These are phyloP conservation scores for Sclerotinia sclerotiorum DNA, from an alignment of 2,329 filamentous ascomycete genomes.

Conservation along the genomic window DNA sequence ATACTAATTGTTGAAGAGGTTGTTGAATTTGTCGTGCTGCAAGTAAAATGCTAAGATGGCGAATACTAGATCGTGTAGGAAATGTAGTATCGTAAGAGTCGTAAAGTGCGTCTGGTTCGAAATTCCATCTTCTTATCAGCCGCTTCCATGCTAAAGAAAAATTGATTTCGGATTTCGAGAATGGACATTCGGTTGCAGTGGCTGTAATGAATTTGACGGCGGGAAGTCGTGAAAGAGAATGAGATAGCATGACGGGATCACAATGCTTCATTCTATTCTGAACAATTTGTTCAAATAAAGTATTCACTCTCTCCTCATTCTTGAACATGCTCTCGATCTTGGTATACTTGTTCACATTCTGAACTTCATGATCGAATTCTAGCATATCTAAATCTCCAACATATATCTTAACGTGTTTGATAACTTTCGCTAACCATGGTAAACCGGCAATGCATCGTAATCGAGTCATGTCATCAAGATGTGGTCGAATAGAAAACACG, in stretches of 20 bases:
- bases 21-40: slow-evolving; percentile 6
- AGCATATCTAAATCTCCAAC: slow-evolving; percentile 21
- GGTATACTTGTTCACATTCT: slow-evolving; percentile 14
- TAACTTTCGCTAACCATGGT: slow-evolving; percentile 18
- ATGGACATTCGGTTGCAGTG: slow-evolving; percentile 16
- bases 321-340: slow-evolving; percentile 9
- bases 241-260: slow-evolving; percentile 9
- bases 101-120: slow-evolving; percentile 11
- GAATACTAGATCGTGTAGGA: slow-evolving; percentile 12
- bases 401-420: slow-evolving; percentile 20
- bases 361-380: slow-evolving; percentile 22
- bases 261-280: slow-evolving; percentile 17
- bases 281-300: slow-evolving; percentile 2
- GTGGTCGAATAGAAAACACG: slow-evolving; percentile 13
- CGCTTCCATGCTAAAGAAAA: slow-evolving; percentile 15
- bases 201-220: slow-evolving; percentile 1
- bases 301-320: slow-evolving; percentile 3
- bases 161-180: slow-evolving; percentile 7
- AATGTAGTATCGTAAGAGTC: slow-evolving; percentile 20
- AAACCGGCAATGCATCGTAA: not conserved
- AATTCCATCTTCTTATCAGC: slow-evolving; percentile 4
- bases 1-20: not conserved
- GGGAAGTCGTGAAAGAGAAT: slow-evolving; percentile 6
- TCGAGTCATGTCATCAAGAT: slow-evolving; percentile 19
- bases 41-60: slow-evolving; percentile 16